phyloP scores from a whole-genome alignment of 2,329 filamentous ascomycete species.

The Dothistroma pini region DNA sequence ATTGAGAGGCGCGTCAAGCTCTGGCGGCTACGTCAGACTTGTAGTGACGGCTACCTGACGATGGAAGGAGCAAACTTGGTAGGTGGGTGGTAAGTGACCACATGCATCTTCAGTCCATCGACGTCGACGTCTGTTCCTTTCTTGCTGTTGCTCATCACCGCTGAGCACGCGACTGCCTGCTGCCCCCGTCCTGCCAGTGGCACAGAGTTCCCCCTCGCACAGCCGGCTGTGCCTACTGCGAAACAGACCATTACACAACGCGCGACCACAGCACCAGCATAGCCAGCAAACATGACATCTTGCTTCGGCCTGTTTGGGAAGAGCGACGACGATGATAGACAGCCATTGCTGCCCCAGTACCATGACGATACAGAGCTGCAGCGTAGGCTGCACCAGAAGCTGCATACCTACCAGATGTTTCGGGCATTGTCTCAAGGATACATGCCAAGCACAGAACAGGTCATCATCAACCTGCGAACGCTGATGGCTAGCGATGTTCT shows the following conservation, averaged over 20 bases:
- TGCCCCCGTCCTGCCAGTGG: not conserved
- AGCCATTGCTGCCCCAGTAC: conserved; percentile 80
- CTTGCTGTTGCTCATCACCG: not conserved
- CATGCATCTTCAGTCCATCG: no score
- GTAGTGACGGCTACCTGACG: not conserved
- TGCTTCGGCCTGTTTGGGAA: conserved; percentile 60
- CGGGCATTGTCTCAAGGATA: conserved; percentile 77
- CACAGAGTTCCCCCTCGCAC: not conserved
- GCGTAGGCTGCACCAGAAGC: conserved; percentile 75
- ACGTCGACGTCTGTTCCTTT: not conserved
- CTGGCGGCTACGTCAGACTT: not conserved
- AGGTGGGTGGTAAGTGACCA: not conserved
- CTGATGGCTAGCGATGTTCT: conserved; percentile 74
- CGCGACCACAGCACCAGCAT: not conserved
- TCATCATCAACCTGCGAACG: conserved; percentile 73
- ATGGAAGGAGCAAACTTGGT: not conserved
- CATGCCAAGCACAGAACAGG: conserved; percentile 88
- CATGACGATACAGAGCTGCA: conserved; percentile 76
- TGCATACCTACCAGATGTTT: conserved; percentile 90
- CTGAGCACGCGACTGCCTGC: conserved; percentile 7
- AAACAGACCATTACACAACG: not conserved
- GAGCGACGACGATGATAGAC: conserved; percentile 53
- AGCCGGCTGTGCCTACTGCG: not conserved
- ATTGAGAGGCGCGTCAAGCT: not conserved
- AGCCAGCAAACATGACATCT: conserved; percentile 51